A percentile compares a stretch with the other conserved stretches of the same genome.
These are phyloP conservation scores for Botrytis cinerea DNA, from an alignment of 2,329 filamentous ascomycete species.

Conservation along the genomic window DNA sequence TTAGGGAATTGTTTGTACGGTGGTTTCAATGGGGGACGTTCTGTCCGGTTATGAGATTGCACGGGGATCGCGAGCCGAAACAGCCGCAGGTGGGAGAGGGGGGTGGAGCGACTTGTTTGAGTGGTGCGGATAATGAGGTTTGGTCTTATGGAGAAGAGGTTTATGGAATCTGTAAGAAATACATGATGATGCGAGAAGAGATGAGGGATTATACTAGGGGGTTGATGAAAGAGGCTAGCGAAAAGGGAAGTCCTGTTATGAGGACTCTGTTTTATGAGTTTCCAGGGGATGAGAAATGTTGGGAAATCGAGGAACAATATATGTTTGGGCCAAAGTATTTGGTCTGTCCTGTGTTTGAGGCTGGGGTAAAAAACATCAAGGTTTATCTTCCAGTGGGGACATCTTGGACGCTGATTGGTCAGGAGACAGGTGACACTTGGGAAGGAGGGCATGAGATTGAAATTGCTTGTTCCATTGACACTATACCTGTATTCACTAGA, in stretches of 20 bases:
- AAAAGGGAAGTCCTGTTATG: constrained; percentile 62
- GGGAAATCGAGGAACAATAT: constrained; percentile 62
- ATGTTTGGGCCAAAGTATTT: constrained; percentile 64
- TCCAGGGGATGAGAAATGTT: constrained; percentile 53
- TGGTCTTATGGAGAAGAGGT: constrained; percentile 66
- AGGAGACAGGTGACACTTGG: constrained; percentile 29
- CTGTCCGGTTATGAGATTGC: constrained; percentile 67
- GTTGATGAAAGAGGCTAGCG: constrained; percentile 61
- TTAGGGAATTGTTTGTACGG: constrained; percentile 63
- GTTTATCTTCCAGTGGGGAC: constrained; percentile 55
- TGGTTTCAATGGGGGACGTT: constrained; percentile 73
- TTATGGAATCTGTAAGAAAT: constrained; percentile 60
- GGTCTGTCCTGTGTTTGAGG: constrained; percentile 56
- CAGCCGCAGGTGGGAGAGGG: constrained; percentile 44
- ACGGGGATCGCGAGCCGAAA: constrained; percentile 65
- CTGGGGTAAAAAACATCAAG: constrained; percentile 47
- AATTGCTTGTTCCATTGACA: constrained; percentile 48
- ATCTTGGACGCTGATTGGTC: background rate
- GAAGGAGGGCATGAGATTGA: constrained; percentile 46
- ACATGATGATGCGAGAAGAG: constrained; percentile 58
- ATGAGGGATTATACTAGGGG: constrained; percentile 58
- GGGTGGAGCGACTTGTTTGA: constrained; percentile 31
- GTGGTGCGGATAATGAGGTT: constrained; percentile 61
- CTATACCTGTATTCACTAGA: constrained; percentile 50
- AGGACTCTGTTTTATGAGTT: constrained; percentile 66